Base-by-base conservation (phyloP, 371 early-diverging fungal species). In the Apophysomyces ossiformis region DNA sequence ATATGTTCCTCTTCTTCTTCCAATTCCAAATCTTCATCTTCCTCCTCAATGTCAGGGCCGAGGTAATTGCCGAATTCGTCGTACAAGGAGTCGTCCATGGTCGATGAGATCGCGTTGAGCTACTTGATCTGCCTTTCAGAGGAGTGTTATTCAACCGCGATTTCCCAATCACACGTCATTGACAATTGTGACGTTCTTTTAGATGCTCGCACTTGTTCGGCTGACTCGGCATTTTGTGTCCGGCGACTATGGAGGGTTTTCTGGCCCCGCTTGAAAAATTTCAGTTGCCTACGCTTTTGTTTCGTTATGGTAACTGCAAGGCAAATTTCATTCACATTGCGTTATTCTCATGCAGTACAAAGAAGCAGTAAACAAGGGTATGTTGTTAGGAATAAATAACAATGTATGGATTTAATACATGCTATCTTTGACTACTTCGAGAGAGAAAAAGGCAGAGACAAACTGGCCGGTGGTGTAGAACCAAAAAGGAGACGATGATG, bases 21-120 rank as follows among this genome's bases (percentile, higher is more conserved):
- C 32, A 68, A 37, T 46, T 74, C 74, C 47, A 71, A 59, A 57
- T 77, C 78, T n/a, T 74, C 85, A 35, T 83, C 84, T n/a, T 81
- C 81, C 58, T 89, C 89, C 54, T 89, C 87, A 64, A 96, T 84
- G 63, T 97, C 97, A 38, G 97, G 96, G 35, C 98, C 99, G 73
- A 99, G 91, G 82, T 97, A 98, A 85, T 99, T 99, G 72, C 99
- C 98, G 81, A 96, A 98, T 78, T 97, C 98, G 83, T 97, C 98
- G 73, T 96, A 97, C 50, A 90, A 80, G 58, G 87, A 84, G 70
- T 90, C 93, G 71, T 93, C 92, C 95, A 93, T 93, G 57, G 43
- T 69, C 61, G 7, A 7, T 37, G 11, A n/a, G 45, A 62, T 63
- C 44, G 39, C 61, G 61, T 32, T 37, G 39, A 44, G 43, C 15